Base-by-base conservation (phyloP, 192 early-diverging fungal species). In the Coemansia asiatica region DNA sequence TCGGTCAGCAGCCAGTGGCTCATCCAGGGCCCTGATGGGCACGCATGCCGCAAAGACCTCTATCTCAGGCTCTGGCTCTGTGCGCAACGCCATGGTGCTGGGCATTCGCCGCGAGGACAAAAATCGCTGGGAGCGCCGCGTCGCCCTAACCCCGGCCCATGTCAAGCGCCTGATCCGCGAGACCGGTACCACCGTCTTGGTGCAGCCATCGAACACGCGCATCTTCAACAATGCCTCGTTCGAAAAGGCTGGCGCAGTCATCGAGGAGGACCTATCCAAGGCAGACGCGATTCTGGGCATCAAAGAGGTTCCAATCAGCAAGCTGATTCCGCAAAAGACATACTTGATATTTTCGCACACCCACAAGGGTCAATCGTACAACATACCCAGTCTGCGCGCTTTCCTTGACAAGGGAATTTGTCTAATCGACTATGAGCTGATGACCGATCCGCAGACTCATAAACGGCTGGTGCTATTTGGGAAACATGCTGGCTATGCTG, bases 301-400 rank as follows among this genome's bases (percentile, higher is more conserved):
- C 60, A 98, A 98, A 76, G 97, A 98, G 67, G 93, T 98, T 4
- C 94, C 95, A 13, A 85, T 87, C 28, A 79, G 85, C 54, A 83
- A 92, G 63, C 69, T 98, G 66, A 85, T 97, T 8, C 86, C 87
- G 4, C 81, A 91, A 73, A 97, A 97, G 83, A 96, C 92, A 0
- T 97, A 96, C 78, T 29, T 97, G 29, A 90, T 93, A 76, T 98
- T 98, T 63, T 96, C 95, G 54, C 97, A 98, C 80, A 97, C 95
- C 1, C 94, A 96, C 83, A 98, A 98, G 83, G 97, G 95, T 36
- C 95, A 96, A 60, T 36, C 57, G n/a, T 91, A 95, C 76, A 96
- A 96, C 77, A 95, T 96, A 93, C 87, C 89, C 33, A 89, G 92
- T 79, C 85, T 98, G 55, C 86, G 95, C 69, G 77, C 85, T 47